A percentile compares a stretch with the other conserved stretches of the same genome.
Evolutionary conservation across 805 yeast species (phyloP).

Genomic region (Saturnispora serradocipensis): DNA sequence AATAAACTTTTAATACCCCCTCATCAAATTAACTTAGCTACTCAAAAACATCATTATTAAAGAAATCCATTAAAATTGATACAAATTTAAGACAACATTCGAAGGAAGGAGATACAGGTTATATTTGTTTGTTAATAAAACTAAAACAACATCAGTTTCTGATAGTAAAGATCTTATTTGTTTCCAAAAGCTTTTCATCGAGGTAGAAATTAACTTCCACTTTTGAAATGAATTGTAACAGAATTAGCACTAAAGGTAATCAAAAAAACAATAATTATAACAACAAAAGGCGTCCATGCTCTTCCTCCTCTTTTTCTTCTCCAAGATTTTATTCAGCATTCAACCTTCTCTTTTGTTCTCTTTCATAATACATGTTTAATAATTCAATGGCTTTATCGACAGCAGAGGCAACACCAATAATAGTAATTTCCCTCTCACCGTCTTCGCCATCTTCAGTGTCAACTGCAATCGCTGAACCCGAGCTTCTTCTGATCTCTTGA

Average conservation of each 20-base stretch:
- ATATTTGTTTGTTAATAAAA: not conserved
- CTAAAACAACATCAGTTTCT: not conserved
- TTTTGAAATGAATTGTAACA: not conserved
- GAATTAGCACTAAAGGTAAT: not conserved
- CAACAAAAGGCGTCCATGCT: not conserved
- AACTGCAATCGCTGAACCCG: conserved; percentile 73
- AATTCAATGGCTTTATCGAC: conserved; percentile 49
- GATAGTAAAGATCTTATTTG: not conserved
- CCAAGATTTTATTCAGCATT: conserved; percentile 7
- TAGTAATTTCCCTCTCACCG: conserved; percentile 60
- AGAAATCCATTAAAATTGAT: not conserved
- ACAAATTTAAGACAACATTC: not conserved
- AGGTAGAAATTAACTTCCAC: not conserved
- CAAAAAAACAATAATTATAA: not conserved
- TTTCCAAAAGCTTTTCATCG: too few species aligned
- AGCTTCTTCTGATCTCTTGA: conserved; percentile 69
- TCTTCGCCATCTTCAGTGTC: conserved; percentile 53
- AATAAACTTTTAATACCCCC: not conserved
- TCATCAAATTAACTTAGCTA: not conserved
- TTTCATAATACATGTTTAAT: conserved; percentile 48
- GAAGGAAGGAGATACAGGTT: not conserved
- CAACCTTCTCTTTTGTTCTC: conserved; percentile 36
- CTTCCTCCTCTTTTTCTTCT: not conserved
- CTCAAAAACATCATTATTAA: not conserved
- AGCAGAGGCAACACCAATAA: conserved; percentile 49